phyloP scores from a whole-genome alignment of 2,329 filamentous ascomycete genomes.

The Cladosporium velox region DNA sequence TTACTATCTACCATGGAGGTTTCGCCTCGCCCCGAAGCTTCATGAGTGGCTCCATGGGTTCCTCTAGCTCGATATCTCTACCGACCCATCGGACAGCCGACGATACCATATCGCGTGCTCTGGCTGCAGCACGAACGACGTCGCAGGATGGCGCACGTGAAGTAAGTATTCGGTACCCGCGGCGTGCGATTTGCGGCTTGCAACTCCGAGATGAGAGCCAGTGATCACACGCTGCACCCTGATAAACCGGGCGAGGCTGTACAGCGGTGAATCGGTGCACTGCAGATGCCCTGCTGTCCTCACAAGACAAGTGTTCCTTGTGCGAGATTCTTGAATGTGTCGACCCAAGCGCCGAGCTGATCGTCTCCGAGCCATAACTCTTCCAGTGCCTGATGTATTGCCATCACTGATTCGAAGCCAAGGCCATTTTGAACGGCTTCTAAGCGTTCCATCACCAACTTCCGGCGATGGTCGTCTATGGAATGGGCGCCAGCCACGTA shows the following conservation, averaged over 20 bases:
- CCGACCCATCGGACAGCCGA: neutral
- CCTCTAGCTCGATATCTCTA: neutral
- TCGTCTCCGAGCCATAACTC: slow-evolving; percentile 8
- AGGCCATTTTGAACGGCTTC: slow-evolving; percentile 16
- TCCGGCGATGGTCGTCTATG: neutral
- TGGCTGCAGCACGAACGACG: neutral
- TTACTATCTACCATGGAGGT: neutral
- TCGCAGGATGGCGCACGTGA: neutral
- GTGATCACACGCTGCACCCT: neutral
- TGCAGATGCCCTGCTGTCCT: neutral
- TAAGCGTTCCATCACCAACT: neutral
- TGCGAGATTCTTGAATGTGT: slow-evolving; percentile 17
- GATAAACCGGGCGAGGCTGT: neutral
- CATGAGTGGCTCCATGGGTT: neutral
- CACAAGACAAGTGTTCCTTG: slow-evolving; percentile 15
- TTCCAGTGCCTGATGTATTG: slow-evolving; percentile 11
- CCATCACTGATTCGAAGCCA: slow-evolving; percentile 12
- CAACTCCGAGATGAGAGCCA: neutral
- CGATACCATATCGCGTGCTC: neutral
- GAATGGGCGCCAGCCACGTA: slow-evolving; percentile 17
- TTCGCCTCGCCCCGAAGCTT: neutral
- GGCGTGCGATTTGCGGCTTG: neutral
- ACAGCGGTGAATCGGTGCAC: neutral
- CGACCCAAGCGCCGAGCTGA: neutral
- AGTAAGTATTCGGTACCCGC: neutral